These are phyloP conservation scores for Nothophoma quercina DNA, from an alignment of 2,329 filamentous ascomycete species.

Conservation along the genomic window DNA sequence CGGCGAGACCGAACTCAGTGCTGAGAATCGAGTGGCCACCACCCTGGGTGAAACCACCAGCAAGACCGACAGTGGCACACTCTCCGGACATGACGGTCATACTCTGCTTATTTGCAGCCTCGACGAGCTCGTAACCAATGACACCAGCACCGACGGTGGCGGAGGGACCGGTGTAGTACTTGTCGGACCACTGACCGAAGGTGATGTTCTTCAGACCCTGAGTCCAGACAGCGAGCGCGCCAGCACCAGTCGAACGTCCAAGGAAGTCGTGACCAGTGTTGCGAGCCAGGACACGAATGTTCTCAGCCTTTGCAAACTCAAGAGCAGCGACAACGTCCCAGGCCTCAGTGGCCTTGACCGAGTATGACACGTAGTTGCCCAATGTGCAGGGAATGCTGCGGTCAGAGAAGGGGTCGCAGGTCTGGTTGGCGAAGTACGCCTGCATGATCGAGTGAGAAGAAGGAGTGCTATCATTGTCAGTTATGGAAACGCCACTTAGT, in stretches of 20 bases:
- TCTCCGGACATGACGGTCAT: constrained; percentile 37
- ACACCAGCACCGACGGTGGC: constrained; percentile 40
- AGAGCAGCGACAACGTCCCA: constrained; percentile 29
- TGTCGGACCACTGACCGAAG: constrained; percentile 30
- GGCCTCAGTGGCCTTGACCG: constrained; percentile 44
- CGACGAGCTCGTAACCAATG: constrained; percentile 33
- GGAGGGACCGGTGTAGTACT: constrained; percentile 36
- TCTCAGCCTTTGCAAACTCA: constrained; percentile 32
- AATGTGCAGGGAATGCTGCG: constrained; percentile 23
- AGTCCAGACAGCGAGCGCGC: constrained; percentile 41
- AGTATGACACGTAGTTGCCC: constrained; percentile 43
- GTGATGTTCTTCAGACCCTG: constrained; percentile 36
- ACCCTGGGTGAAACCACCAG: constrained; percentile 43
- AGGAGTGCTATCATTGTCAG: constrained; percentile 10
- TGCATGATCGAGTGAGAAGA: constrained; percentile 27
- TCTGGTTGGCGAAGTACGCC: constrained; percentile 25
- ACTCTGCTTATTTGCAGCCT: constrained; percentile 27
- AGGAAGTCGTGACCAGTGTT: constrained; percentile 42
- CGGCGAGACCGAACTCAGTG: constrained; percentile 35
- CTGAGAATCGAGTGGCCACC: constrained; percentile 40
- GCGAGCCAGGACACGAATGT: constrained; percentile 36
- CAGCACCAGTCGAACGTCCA: constrained; percentile 40
- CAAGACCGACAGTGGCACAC: constrained; percentile 44
- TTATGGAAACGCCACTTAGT: constrained; percentile 8
- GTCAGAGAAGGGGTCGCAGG: constrained; percentile 26